A percentile compares a stretch with the other conserved stretches of the same genome.
These are phyloP conservation scores for Capronia americana DNA, from an alignment of 2,329 filamentous ascomycete genomes.

Conservation along the genomic window DNA sequence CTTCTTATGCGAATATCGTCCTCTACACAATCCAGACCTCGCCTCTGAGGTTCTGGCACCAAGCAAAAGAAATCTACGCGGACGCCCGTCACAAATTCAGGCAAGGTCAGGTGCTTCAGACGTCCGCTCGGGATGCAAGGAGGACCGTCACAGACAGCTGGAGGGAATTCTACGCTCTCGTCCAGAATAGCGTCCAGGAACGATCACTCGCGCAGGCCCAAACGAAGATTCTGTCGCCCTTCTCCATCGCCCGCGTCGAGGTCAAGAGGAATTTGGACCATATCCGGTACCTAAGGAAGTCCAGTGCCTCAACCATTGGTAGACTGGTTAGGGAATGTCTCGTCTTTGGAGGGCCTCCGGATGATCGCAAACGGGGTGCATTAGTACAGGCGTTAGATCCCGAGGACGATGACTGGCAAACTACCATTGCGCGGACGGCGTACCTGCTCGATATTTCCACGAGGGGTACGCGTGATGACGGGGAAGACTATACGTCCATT, in stretches of 20 bases:
- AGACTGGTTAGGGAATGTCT: slow-evolving; percentile 87
- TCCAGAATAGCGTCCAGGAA: slow-evolving; percentile 76
- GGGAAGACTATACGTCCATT: slow-evolving; percentile 11
- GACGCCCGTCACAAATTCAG: slow-evolving; percentile 40
- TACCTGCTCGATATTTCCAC: slow-evolving; percentile 75
- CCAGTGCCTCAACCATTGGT: slow-evolving; percentile 85
- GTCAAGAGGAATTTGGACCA: slow-evolving; percentile 74
- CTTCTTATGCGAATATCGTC: slow-evolving; percentile 77
- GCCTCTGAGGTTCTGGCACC: slow-evolving; percentile 75
- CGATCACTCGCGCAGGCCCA: slow-evolving; percentile 74
- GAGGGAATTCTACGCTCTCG: slow-evolving; percentile 77
- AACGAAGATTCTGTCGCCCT: slow-evolving; percentile 74
- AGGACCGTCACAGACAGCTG: slow-evolving; percentile 52
- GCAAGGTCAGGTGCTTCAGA: slow-evolving; percentile 40
- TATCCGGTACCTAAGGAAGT: slow-evolving; percentile 74
- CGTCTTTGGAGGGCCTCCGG: slow-evolving; percentile 62
- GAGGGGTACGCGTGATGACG: slow-evolving; percentile 21
- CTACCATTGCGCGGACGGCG: slow-evolving; percentile 78
- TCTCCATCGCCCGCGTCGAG: slow-evolving; percentile 76
- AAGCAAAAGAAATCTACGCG: slow-evolving; percentile 71
- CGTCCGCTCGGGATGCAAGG: slow-evolving; percentile 38
- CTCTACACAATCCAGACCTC: slow-evolving; percentile 87
- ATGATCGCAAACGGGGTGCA: slow-evolving; percentile 33
- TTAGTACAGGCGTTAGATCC: slow-evolving; percentile 22
- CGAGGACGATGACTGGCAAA: slow-evolving; percentile 71